Percentiles rank a stretch among this genome's conserved stretches.
phyloP scores from a whole-genome alignment of 2,329 filamentous ascomycete species.

The Emericellopsis atlantica region DNA sequence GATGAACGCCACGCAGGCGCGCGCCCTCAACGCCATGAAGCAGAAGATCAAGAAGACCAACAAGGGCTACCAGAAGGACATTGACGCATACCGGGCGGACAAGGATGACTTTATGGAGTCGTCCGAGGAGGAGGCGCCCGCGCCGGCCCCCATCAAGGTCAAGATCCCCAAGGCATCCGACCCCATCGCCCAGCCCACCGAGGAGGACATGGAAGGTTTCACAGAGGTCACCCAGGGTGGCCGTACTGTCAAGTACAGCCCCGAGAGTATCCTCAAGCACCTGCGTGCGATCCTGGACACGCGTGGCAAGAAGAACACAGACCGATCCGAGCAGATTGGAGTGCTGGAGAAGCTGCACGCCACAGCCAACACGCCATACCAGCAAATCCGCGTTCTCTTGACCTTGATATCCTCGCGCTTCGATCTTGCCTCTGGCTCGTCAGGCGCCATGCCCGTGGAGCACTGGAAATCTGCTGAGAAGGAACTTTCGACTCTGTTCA shows the following conservation, averaged over 20 bases:
- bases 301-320: constrained; percentile 97
- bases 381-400: constrained; percentile 82
- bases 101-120: constrained; percentile 83
- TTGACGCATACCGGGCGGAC: constrained; percentile 76
- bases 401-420: constrained; percentile 90
- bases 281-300: constrained; percentile 87
- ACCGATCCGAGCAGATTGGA: constrained; percentile 86
- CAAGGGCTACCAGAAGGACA: constrained; percentile 81
- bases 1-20: constrained; percentile 94
- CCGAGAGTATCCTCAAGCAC: constrained; percentile 97
- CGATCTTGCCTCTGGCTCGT: constrained; percentile 69
- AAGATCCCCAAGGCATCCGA: constrained; percentile 26
- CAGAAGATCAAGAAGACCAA: constrained; percentile 98
- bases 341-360: constrained; percentile 94
- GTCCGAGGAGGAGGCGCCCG: constrained; percentile 55
- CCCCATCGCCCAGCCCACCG: constrained; percentile 7
- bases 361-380: constrained; percentile 83
- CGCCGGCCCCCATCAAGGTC: constrained; percentile 28
- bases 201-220: constrained; percentile 59
- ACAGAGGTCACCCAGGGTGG: constrained; percentile 80
- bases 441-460: constrained; percentile 79
- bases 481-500: constrained; percentile 68
- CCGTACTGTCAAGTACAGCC: constrained; percentile 80
- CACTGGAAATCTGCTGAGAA: constrained; percentile 94
- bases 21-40: constrained; percentile 91